phyloP scores from a whole-genome alignment of 805 yeast genomes.

The Candida anglica region DNA sequence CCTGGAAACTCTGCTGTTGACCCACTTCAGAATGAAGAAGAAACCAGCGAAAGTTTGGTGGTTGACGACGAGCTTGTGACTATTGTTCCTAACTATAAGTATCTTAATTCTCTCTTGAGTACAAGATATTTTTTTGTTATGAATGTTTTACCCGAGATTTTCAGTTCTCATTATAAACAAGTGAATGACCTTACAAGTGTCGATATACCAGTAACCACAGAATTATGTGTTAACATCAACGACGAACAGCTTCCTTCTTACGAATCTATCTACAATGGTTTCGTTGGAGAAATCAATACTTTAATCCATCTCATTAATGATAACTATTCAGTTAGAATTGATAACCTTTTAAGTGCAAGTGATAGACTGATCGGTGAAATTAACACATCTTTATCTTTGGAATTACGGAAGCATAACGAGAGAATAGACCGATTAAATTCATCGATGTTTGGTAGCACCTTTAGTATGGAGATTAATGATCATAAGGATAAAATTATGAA shows the following conservation, averaged over 20 bases:
- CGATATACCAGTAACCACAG: slow-evolving; percentile 2
- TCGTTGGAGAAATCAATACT: slow-evolving; percentile 31
- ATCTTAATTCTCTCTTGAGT: slow-evolving; percentile 12
- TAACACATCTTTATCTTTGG: slow-evolving; percentile 64
- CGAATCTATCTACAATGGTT: slow-evolving; percentile 27
- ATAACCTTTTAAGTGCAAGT: slow-evolving; percentile 55
- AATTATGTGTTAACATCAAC: slow-evolving; percentile 18
- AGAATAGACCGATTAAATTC: slow-evolving; percentile 39
- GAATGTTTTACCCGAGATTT: slow-evolving; percentile 17
- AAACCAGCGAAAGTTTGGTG: no score
- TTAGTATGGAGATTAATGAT: slow-evolving; percentile 1
- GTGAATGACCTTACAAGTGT: slow-evolving; percentile 8
- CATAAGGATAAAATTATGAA: slow-evolving; percentile 15
- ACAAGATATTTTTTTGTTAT: slow-evolving; percentile 15
- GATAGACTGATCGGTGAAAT: slow-evolving; percentile 72
- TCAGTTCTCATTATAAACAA: slow-evolving; percentile 10
- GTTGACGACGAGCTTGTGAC: slow-evolving; percentile 8
- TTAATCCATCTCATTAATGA: slow-evolving; percentile 34
- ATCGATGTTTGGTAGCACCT: slow-evolving; percentile 23
- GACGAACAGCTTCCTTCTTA: slow-evolving; percentile 31
- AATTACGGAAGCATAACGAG: slow-evolving; percentile 52
- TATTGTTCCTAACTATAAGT: slow-evolving; percentile 8
- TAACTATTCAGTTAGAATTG: slow-evolving; percentile 51
- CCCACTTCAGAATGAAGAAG: no score
- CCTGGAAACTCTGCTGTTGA: no score